A percentile compares a stretch with the other conserved stretches of the same genome.
Conservation (phyloP, 169 alveolate genomes). For the Plasmodium relictum region DNA sequence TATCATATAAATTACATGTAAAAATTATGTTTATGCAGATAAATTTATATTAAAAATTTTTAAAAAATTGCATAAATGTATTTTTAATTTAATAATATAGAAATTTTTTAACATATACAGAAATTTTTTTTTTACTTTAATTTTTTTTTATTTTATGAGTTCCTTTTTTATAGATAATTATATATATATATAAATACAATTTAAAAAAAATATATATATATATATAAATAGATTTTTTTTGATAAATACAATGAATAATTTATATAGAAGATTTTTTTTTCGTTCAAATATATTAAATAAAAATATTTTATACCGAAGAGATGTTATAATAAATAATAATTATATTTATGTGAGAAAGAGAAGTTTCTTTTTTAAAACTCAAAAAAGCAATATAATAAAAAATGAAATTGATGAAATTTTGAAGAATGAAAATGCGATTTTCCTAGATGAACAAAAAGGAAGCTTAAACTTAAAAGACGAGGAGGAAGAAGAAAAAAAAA, state of each 20-base stretch:
- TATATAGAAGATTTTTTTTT: not conserved
- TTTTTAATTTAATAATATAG: too few relatives aligned
- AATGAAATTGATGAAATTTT: conserved; percentile 63
- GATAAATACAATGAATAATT: conserved; percentile 2
- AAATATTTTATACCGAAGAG: not conserved
- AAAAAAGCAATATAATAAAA: conserved; percentile 53
- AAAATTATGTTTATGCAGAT: too few relatives aligned
- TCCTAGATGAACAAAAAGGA: not conserved
- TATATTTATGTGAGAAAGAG: not conserved
- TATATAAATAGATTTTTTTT: not conserved
- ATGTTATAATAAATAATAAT: too few relatives aligned
- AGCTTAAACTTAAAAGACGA: not conserved
- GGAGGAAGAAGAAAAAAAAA: not conserved
- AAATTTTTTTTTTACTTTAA: too few relatives aligned
- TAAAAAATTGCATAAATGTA: too few relatives aligned
- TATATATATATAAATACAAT: too few relatives aligned
- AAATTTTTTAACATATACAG: too few relatives aligned
- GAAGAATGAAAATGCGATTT: conserved; percentile 11
- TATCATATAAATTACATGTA: not conserved
- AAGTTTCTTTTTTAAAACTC: conserved; percentile 37
- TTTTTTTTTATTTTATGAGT: too few relatives aligned
- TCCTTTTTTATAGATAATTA: too few relatives aligned
- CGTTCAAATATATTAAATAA: not conserved
- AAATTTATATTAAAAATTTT: too few relatives aligned
- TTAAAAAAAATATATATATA: not conserved